Base-by-base conservation (phyloP, 2,329 filamentous ascomycete genomes). In the Verticillium albo-atrum region DNA sequence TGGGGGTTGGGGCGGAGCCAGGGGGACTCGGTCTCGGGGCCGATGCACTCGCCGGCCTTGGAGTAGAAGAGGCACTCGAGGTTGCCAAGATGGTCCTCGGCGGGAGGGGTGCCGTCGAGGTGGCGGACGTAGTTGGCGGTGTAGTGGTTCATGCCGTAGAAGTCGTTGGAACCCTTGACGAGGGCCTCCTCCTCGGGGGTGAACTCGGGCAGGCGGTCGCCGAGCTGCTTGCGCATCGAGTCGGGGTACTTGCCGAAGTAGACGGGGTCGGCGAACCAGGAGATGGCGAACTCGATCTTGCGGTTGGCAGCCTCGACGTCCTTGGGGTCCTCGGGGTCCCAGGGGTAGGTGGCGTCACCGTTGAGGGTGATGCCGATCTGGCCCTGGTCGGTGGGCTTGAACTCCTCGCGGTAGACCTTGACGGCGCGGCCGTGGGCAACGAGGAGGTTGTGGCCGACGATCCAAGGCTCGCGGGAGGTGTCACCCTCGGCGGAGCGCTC, bases 81-180 rank as follows among this genome's bases (percentile, higher is more conserved):
- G 73, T 96, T 89, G 57, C 92, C 92, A 14, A 85, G 77, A 73
- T 86, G 86, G 76, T 96, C 91, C 56, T 89, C 81, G 4, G 78
- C 77, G 1, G 83, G 80, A 0, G 90, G 76, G 54, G 81, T 76
- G 6, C 81, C 82, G 7, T 83, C 81, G 69, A 86, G 85, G 76
- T 93, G 88, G 72, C 87, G 88, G 77, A 96, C 87, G 77, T 90
- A 96, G 80, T 95, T 91, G 70, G 91, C 89, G 56, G 90, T 93
- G 80, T 96, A 96, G 80, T 92, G 89, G 80, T 96, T 96, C 90
- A 94, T 94, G 73, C 91, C 92, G 74, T 96, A 96, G 76, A 96
- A 96, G 79, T 96, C 92, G 73, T 95, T 95, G 71, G 88, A 91
- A n/a, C 90, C 91, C 68, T 89, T 82, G 53, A 96, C 86, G n/a